Base-by-base conservation (phyloP, 345 rosid genomes). In the Xanthoceras sorbifolium region DNA sequence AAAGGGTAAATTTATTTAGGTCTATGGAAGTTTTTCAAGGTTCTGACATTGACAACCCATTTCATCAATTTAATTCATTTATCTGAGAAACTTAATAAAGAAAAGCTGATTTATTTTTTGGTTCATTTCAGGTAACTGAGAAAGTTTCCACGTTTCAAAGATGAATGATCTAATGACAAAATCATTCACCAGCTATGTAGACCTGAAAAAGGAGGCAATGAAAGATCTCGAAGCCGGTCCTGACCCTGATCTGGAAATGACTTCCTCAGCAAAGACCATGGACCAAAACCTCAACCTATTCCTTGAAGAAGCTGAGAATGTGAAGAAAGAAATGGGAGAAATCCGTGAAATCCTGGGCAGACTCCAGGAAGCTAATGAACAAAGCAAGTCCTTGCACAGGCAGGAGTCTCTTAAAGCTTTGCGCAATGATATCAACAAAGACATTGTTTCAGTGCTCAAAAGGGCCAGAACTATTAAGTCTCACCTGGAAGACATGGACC, bases 131-230 rank as follows among this genome's bases (percentile, higher is more conserved):
- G 71, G 79, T 29, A 1, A n/a, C 48, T 38, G 46, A 22, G 66
- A 17, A 10, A 76, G 26, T 61, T 72, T 54, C 28, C 20, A 23
- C 61, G 25, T 59, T 22, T 34, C 57, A 50, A 86, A 90, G 77
- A 96, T 96, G 99, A 96, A 96, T 79, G 99, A 96, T 64, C 71
- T 96, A 57, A 93, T 93, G 99, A 96, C 99, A 68, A 93, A 96
- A 82, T 96, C 99, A 32, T 96, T 92, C 81, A 82, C 82, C 78
- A 96, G 94, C 85, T 93, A 96, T 67, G 99, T 92, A 26, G 98
- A 96, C 75, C 86, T 93, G 55, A 92, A 91, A 84, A 96, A 92
- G 76, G 97, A 92, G 80, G 99, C 98, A 66, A 88, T 93, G 90
- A 92, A 85, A 79, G 99, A 96, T 76, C 87, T 91, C 0, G 99